Base-by-base conservation (phyloP, 2,329 filamentous ascomycete genomes). In the Pestalotiopsis fici region DNA sequence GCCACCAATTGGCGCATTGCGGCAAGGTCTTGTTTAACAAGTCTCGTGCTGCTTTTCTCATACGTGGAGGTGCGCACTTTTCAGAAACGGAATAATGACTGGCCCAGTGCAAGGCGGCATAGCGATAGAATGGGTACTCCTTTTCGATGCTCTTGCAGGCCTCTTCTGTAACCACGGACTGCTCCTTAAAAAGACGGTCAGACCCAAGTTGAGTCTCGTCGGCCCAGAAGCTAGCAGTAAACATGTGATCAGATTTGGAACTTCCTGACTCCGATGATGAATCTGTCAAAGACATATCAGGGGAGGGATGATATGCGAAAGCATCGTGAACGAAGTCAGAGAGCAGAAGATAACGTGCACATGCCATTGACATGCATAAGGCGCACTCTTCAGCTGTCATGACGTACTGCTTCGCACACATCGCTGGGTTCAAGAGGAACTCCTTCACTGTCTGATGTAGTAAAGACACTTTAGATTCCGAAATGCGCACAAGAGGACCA, bases 361-460 rank as follows among this genome's bases (percentile, higher is more conserved):
- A 76, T 28, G 64, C 70, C 60, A 62, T 64, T 0, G 74, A 67
- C 39, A 75, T 67, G 4, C 62, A 43, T 21, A 73, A 55, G 13
- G 68, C 69, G 27, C 67, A 65, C 11, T 67, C 66, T 59, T 70
- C 65, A 56, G 69, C 67, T 3, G 50, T 67, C 50, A 68, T 59
- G 23, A 59, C 66, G 6, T 55, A 59, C 11, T 61, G 31, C 25
- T 67, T 25, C 39, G 25, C 23, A 15, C 23, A 23, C 25, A 54
- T 35, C 21, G 54, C 47, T 35, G 39, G n/a, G 9, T 65, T 54
- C 18, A 74, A 67, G n/a, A 80, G 69, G 67, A 76, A 80, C 6
- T 80, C 78, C 71, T 79, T 80, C 3, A 72, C 74, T 15, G 78
- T 78, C 61, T 78, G 75, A 69, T 81, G 79, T 23, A 82, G 75